Evolutionary conservation across 805 yeast genomes (phyloP).

Genomic region (Yarrowia porcina): DNA sequence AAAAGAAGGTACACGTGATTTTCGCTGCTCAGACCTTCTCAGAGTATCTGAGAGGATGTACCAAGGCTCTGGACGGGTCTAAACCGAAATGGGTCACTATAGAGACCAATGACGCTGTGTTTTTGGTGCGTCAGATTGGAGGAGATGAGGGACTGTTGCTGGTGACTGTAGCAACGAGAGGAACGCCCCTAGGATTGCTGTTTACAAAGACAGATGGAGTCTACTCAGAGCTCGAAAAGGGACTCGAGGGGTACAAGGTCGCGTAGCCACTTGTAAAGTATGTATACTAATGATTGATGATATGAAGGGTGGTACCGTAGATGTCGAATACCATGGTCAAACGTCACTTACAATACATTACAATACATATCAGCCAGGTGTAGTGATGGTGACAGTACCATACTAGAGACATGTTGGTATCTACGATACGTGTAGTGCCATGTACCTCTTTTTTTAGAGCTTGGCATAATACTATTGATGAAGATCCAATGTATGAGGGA

Average conservation of each 20-base stretch:
- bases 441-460: no score
- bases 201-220: conserved; percentile 32
- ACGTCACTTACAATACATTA: no score
- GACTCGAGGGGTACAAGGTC: conserved; percentile 31
- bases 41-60: conserved; percentile 28
- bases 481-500: no score
- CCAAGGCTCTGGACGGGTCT: conserved; percentile 18
- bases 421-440: no score
- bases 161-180: conserved; percentile 34
- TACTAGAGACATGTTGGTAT: no score
- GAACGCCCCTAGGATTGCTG: conserved; percentile 34
- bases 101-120: conserved; percentile 32
- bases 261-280: not conserved
- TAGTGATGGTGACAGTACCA: no score
- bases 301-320: no score
- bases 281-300: no score
- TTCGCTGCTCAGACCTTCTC: conserved; percentile 36
- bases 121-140: conserved; percentile 29
- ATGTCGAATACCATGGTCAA: no score
- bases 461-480: no score
- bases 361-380: no score
- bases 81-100: conserved; percentile 34
- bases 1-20: conserved; percentile 36
- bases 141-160: conserved; percentile 29
- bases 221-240: conserved; percentile 31